phyloP scores from a whole-genome alignment of 768 basidiomycete species.

The Lactifluus subvellereus region DNA sequence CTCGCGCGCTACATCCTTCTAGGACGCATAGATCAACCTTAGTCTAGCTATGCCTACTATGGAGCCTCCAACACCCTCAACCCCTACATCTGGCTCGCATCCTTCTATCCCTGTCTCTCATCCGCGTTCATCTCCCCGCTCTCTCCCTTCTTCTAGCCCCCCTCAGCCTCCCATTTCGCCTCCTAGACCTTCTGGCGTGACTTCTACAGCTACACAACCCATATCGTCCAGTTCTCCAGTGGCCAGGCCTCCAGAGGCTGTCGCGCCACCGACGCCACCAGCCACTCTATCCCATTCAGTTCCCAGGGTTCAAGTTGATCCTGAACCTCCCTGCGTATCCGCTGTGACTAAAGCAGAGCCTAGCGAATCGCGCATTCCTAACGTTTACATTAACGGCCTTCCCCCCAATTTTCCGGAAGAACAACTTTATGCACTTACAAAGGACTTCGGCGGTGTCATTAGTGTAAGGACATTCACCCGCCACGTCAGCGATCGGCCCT shows the following conservation, averaged over 20 bases:
- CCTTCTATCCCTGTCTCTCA: constrained; percentile 25
- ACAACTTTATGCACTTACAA: constrained; percentile 63
- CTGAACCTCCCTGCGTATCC: not conserved
- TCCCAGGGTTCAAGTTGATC: constrained; percentile 17
- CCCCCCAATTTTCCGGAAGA: constrained; percentile 81
- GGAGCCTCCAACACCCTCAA: constrained; percentile 20
- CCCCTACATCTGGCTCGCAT: constrained; percentile 16
- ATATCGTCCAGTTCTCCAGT: constrained; percentile 9
- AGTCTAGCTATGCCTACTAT: constrained; percentile 17
- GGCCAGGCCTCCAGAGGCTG: constrained; percentile 2
- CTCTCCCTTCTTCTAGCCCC: constrained; percentile 12
- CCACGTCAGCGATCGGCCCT: constrained; percentile 66
- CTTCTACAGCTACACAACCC: constrained; percentile 11
- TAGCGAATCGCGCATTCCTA: constrained; percentile 44
- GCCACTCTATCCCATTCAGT: constrained; percentile 15
- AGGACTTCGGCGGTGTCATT: constrained; percentile 65
- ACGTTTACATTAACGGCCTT: constrained; percentile 85
- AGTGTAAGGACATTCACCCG: constrained; percentile 83
- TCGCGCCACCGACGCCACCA: constrained; percentile 4
- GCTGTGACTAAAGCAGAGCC: constrained; percentile 12
- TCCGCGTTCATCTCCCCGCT: constrained; percentile 25
- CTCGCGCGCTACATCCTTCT: constrained; percentile 21
- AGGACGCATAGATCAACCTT: constrained; percentile 16
- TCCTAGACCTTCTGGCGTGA: constrained; percentile 14
- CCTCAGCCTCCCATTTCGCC: constrained; percentile 25